Conservation (phyloP, 208 protist species). For the Trypanosoma congolense region DNA sequence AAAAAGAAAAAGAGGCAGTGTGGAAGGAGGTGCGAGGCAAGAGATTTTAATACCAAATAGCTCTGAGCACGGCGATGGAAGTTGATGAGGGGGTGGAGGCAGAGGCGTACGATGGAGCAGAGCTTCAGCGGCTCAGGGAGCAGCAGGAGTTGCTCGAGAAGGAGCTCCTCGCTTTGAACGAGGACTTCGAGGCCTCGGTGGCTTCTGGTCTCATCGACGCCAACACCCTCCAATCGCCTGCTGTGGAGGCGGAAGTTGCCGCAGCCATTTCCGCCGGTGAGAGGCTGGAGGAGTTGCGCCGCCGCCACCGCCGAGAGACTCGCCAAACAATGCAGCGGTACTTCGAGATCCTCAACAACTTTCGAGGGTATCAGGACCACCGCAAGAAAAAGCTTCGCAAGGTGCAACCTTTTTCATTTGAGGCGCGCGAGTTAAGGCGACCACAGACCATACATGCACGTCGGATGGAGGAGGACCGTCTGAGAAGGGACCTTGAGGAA, state of each 20-base stretch:
- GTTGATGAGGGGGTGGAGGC: not conserved
- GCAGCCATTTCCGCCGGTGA: constrained; percentile 18
- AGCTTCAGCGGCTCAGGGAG: not conserved
- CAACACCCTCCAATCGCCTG: constrained; percentile 4
- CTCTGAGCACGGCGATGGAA: no score
- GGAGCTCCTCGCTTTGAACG: constrained; percentile 15
- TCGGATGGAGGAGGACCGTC: constrained; percentile 35
- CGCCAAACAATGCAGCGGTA: constrained; percentile 53
- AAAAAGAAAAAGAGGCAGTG: no score
- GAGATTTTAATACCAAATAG: no score
- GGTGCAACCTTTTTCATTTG: constrained; percentile 64
- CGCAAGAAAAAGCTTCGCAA: constrained; percentile 31
- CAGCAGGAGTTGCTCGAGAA: constrained; percentile 15
- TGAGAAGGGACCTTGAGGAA: constrained; percentile 29
- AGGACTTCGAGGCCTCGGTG: not conserved
- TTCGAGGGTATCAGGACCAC: constrained; percentile 43
- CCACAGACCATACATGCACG: constrained; percentile 37
- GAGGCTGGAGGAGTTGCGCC: constrained; percentile 44
- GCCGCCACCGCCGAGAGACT: constrained; percentile 42
- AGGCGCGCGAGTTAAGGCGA: constrained; percentile 43
- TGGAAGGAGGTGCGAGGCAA: no score
- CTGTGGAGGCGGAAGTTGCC: not conserved
- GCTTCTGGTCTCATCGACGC: not conserved
- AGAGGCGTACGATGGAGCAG: not conserved
- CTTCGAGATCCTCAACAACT: constrained; percentile 40